A percentile compares a stretch with the other conserved stretches of the same genome.
phyloP scores from a whole-genome alignment of 208 protist genomes.

The Angomonas deanei region DNA sequence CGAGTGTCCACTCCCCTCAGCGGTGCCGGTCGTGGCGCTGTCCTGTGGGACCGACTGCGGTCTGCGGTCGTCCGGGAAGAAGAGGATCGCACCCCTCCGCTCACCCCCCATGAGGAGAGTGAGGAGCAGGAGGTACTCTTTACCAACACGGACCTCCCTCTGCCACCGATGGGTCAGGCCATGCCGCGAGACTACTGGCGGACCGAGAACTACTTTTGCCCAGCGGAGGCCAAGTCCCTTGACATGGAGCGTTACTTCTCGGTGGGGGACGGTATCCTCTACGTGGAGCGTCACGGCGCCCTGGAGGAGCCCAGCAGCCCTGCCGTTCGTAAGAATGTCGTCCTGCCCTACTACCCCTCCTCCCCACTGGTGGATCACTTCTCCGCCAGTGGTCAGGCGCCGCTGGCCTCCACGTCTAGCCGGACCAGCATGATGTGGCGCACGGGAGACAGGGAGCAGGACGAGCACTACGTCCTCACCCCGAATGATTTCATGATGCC shows the following conservation, averaged over 20 bases:
- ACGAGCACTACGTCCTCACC: background rate
- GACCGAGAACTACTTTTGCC: constrained; percentile 13
- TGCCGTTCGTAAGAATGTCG: background rate
- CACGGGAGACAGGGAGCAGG: background rate
- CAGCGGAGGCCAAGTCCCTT: background rate
- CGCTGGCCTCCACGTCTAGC: background rate
- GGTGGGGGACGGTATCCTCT: constrained; percentile 14
- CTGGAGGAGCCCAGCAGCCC: constrained; percentile 14
- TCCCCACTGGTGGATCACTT: background rate
- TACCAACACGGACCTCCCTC: constrained; percentile 10
- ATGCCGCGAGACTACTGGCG: constrained; percentile 22
- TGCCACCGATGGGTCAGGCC: constrained; percentile 12
- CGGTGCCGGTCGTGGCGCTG: background rate
- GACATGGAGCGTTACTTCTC: background rate
- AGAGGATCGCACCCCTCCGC: background rate
- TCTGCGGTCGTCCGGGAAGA: background rate
- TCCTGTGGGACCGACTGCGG: background rate
- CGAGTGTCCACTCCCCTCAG: background rate
- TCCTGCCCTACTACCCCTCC: background rate
- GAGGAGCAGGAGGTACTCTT: constrained; percentile 4
- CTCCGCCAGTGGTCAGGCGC: background rate
- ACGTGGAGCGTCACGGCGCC: constrained; percentile 63
- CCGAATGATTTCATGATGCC: constrained; percentile 68
- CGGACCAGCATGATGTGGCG: background rate
- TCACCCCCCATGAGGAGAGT: background rate